A percentile compares a stretch with the other conserved stretches of the same genome.
phyloP scores from a whole-genome alignment of 2,329 filamentous ascomycete genomes.

The Sarocladium oryzae region DNA sequence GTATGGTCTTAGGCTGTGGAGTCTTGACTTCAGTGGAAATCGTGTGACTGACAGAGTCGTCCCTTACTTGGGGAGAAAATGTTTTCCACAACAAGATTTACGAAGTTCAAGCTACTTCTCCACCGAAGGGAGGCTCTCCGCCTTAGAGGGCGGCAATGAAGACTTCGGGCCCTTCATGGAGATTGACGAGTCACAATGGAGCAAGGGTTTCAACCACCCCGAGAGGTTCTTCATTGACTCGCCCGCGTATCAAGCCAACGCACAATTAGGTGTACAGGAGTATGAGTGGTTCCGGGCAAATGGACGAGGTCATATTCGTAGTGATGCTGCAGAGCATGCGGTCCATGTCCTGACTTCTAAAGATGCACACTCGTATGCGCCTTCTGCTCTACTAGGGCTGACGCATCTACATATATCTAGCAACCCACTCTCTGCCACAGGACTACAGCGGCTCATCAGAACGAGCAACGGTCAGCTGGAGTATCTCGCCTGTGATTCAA shows the following conservation, averaged over 20 bases:
- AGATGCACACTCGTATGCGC: conserved; percentile 8
- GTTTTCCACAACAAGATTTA: conserved; percentile 26
- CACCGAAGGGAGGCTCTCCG: conserved; percentile 38
- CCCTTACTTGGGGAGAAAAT: conserved; percentile 21
- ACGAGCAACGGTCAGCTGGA: conserved; percentile 40
- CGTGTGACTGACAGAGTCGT: conserved; percentile 41
- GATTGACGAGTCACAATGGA: conserved; percentile 42
- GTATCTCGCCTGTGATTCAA: conserved; percentile 44
- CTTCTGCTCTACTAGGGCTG: conserved; percentile 23
- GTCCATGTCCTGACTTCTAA: conserved; percentile 17
- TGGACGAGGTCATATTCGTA: conserved; percentile 16
- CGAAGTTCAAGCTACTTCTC: conserved; percentile 31
- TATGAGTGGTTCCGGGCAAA: conserved; percentile 26
- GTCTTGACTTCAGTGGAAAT: conserved; percentile 49
- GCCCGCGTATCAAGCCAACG: conserved; percentile 26
- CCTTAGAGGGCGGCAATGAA: conserved; percentile 17
- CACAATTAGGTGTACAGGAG: conserved; percentile 16
- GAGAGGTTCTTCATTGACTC: conserved; percentile 43
- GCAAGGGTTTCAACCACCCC: conserved; percentile 36
- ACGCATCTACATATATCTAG: conserved; percentile 50
- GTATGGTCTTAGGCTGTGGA: conserved; percentile 43
- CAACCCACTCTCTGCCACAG: conserved; percentile 39
- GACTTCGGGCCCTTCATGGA: conserved; percentile 36
- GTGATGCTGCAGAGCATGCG: conserved; percentile 23
- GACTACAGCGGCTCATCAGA: conserved; percentile 37